Base-by-base conservation (phyloP, 225 moss, liverwort and hornwort genomes). In the Pleurozium schreberi region DNA sequence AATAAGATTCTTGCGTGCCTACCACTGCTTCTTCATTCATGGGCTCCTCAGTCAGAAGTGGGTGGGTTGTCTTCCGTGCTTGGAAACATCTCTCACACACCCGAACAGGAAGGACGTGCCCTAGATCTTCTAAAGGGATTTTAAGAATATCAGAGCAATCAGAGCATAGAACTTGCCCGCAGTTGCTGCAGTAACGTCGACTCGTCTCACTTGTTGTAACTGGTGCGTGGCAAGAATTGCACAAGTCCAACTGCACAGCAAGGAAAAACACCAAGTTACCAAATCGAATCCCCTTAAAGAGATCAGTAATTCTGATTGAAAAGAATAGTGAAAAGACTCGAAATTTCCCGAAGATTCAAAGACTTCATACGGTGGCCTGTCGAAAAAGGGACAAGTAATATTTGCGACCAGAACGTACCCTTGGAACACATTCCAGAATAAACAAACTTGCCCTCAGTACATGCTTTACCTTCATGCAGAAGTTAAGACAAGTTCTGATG, bases 71-170 rank as follows among this genome's bases (percentile, higher is more conserved):
- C 84, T 89, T 95, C 71, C 96, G 91, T 76, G 91, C 92, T 91
- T 93, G 91, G 87, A 90, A 96, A 85, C 98, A 98, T 78, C 91
- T 92, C 89, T 80, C 92, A 86, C 98, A 98, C 87, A 98, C 96
- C 57, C 92, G 89, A 81, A 96, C 94, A 85, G 97, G 97, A 82
- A 93, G 89, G 82, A 95, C 84, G 90, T 98, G 95, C 75, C 97
- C 98, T 12, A 98, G 87, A 85, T 97, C 95, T 90, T 93, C 94
- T 79, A 98, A 91, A 84, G 94, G 89, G 60, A 93, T 90, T 64
- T 93, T 93, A 85, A 94, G 93, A 63, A 70, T 86, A 68, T 88
- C 92, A 89, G 92, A 91, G 90, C 97, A 98, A 70, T 92, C 88
- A 55, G 69, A 85, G 89, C 97, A 96, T 12, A 97, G 88, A 90